Evolutionary conservation across 805 yeast genomes (phyloP), one percentile per base, ranked within the genome.

Genomic region (Ogataea haglerorum): DNA sequence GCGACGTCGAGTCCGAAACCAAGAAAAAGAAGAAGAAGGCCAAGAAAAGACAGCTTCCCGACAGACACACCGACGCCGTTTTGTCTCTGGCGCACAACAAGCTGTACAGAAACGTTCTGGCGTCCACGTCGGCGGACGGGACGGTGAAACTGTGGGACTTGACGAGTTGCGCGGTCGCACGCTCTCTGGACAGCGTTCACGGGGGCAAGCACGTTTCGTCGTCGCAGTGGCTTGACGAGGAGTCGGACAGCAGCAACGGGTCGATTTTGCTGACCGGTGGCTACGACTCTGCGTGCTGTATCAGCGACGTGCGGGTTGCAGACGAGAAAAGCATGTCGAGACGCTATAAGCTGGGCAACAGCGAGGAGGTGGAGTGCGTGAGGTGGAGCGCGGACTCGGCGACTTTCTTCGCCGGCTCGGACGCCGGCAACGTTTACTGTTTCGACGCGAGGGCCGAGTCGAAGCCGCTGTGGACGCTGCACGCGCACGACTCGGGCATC

Each of bases 121-220:
- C 95, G 12, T 88, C 97, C 8, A 86, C 96, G 2, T 89, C 97
- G 7, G 98, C 98, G 1, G 99, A 93, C 60, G 76, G 81, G 47
- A 93, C 99, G 1, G 86, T 93, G 34, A 93, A 93, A 65, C 72
- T 93, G 52, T 93, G 99, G 99, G 99, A 93, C 64, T 72, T 93
- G 59, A 75, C 78, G 49, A 69, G 73, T 14, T 85, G 85, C 34
- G 67, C 67, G 34, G 95, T 91, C 19, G 96, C 82, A 12, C 80
- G 90, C 50, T 85, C 95, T 7, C 72, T 89, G 61, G 69, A 74
- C 47, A 57, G 66, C 4, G 73, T 88, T 46, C 99, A 93, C 65
- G 65, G 68, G n/a, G 79, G 79, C 47, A 89, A 86, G 57, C 77
- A 81, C 35, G 95, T 93, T 34, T 85, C 96, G 12, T 69, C 85